These are phyloP conservation scores for Aspergillus ibericus DNA, from an alignment of 2,329 filamentous ascomycete genomes.

Conservation along the genomic window DNA sequence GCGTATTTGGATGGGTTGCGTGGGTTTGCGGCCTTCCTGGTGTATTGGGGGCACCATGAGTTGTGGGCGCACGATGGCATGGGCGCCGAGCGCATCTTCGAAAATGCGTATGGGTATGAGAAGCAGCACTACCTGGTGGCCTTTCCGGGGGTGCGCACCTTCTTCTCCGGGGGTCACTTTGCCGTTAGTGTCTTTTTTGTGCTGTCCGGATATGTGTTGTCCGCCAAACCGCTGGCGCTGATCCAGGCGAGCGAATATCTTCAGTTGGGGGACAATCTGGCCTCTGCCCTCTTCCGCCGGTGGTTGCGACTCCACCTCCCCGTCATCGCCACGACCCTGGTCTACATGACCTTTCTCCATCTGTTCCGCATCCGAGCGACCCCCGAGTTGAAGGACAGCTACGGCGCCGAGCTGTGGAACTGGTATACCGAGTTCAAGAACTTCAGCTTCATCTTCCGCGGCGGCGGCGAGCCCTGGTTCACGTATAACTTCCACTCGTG, in stretches of 20 bases:
- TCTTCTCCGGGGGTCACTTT: slow-evolving; percentile 64
- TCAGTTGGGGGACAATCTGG: slow-evolving; percentile 45
- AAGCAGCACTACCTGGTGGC: slow-evolving; percentile 49
- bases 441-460: slow-evolving; percentile 66
- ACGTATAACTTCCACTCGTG: slow-evolving; percentile 61
- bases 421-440: slow-evolving; percentile 63
- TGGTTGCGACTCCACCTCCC: slow-evolving; percentile 54
- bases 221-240: slow-evolving; percentile 46
- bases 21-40: slow-evolving; percentile 66
- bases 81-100: slow-evolving; percentile 45
- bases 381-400: slow-evolving; percentile 41
- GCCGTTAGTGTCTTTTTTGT: slow-evolving; percentile 58
- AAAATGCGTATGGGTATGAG: slow-evolving; percentile 52
- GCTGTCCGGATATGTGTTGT: slow-evolving; percentile 55
- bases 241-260: slow-evolving; percentile 45
- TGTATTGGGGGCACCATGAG: slow-evolving; percentile 64
- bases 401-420: slow-evolving; percentile 53
- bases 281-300: slow-evolving; percentile 52
- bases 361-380: slow-evolving; percentile 51
- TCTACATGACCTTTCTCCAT: slow-evolving; percentile 57
- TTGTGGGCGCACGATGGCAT: slow-evolving; percentile 55
- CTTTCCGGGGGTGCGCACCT: slow-evolving; percentile 59
- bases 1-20: slow-evolving; percentile 66
- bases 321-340: slow-evolving; percentile 56
- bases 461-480: slow-evolving; percentile 58